Evolutionary conservation across 1,284 basidiomycete genomes (phyloP), one percentile per base, ranked within the genome.

Genomic region (Mycena citricolor): DNA sequence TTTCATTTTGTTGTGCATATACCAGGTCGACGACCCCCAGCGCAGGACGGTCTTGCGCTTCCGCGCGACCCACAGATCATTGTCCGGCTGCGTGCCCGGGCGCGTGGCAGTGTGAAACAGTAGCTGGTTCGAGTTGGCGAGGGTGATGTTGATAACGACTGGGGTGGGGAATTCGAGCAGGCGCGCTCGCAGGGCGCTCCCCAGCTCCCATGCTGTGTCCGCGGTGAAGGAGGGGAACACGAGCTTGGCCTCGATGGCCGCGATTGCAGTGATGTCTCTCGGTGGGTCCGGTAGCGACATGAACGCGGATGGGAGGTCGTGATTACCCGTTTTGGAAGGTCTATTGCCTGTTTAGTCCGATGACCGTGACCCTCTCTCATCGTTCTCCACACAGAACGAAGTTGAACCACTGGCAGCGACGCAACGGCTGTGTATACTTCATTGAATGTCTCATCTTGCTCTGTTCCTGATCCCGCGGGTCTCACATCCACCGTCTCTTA

Each of bases 1-100:
- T 23, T 24, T n/a, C 30, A 44, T 14, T 17, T 48, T 52, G 26
- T 39, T 49, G 14, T 33, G 46, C 50, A 52, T 52, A 35, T 39
- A 42, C 50, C 50, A 52, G 17, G 46, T 39, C 4, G 46, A 49
- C 32, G 4, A 17, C 12, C 50, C 50, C 50, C 50, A 52, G 16
- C 50, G 42, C 11, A 52, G 42, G 3, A 52, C 50, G 6, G 43
- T 49, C 8, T 28, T 34, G 12, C 50, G 46, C 24, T 52, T 52
- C 20, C 50, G 50, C 2, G 50, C 42, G 16, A 52, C 50, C 50
- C 50, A 52, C n/a, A 23, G 17, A 30, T 49, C 50, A 25, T 52
- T 52, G 23, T 52, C 50, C 13, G 50, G 42, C 21, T 45, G 43
- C 3, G 50, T 52, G 17, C 50, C 50, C 2, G 50, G 40, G 4